phyloP scores from a whole-genome alignment of 108 stramenopile species.

The Cyclotella distinguenda region DNA sequence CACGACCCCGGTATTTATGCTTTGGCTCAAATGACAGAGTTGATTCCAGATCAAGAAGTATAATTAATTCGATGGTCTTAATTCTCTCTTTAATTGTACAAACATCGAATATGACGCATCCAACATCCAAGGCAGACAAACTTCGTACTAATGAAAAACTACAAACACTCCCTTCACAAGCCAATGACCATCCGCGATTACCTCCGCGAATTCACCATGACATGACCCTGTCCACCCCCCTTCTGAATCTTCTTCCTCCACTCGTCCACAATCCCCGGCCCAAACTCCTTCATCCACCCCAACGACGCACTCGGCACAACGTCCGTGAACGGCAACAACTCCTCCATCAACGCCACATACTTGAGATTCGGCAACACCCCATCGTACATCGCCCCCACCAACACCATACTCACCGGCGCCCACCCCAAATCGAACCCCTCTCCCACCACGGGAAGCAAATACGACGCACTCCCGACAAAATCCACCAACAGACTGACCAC shows the following conservation, averaged over 20 bases:
- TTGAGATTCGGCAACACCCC: conserved; percentile 64
- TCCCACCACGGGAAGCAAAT: conserved; percentile 84
- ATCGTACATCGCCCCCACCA: conserved; percentile 90
- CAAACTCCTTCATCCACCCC: conserved; percentile 84
- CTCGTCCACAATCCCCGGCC: conserved; percentile 44
- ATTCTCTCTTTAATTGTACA: no score
- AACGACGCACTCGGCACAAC: conserved; percentile 86
- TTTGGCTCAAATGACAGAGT: no score
- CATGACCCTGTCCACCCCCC: background rate
- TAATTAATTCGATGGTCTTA: no score
- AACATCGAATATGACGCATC: no score
- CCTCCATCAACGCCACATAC: conserved; percentile 81
- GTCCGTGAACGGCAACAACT: conserved; percentile 93
- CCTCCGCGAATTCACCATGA: no score
- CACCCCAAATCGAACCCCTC: conserved; percentile 86
- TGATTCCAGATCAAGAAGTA: no score
- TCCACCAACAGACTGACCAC: conserved; percentile 70
- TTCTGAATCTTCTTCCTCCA: conserved; percentile 28
- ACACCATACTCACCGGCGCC: conserved; percentile 85
- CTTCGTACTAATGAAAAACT: no score
- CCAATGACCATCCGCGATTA: no score
- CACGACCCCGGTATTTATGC: no score
- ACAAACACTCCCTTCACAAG: no score
- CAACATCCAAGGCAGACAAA: no score
- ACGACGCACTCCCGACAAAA: conserved; percentile 75